Evolutionary conservation across 208 protist genomes (phyloP).

Genomic region (Herpetomonas tarakana): DNA sequence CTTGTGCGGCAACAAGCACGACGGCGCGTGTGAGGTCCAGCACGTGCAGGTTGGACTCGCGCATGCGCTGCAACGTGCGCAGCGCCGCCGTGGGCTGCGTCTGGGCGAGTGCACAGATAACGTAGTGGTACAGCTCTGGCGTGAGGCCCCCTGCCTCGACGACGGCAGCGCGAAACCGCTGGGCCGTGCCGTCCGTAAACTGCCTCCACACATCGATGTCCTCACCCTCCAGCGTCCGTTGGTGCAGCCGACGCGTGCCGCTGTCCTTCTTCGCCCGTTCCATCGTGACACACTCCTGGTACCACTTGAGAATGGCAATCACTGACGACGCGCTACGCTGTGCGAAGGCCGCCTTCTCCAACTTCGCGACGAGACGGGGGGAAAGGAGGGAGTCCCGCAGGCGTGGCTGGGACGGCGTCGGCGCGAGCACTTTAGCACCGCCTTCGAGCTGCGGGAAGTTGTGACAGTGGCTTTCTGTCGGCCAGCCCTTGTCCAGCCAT

Average conservation of each 20-base stretch:
- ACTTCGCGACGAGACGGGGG: conserved; percentile 30
- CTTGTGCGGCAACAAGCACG: conserved; percentile 48
- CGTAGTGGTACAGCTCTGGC: conserved; percentile 88
- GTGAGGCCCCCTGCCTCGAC: conserved; percentile 59
- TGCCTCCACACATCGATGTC: conserved; percentile 59
- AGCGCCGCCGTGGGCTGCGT: conserved; percentile 67
- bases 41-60: conserved; percentile 45
- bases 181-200: conserved; percentile 44
- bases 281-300: conserved; percentile 36
- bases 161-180: conserved; percentile 47
- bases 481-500: conserved; percentile 27
- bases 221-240: conserved; percentile 1
- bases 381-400: conserved; percentile 80
- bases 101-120: conserved; percentile 56
- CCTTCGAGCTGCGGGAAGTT: conserved; percentile 72
- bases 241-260: conserved; percentile 7
- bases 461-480: conserved; percentile 43
- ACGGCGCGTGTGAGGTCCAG: conserved; percentile 77
- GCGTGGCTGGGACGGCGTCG: conserved; percentile 11
- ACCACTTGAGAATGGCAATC: conserved; percentile 49
- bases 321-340: conserved; percentile 34
- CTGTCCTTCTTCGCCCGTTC: conserved; percentile 31
- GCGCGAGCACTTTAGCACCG: background rate
- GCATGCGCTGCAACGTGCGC: conserved; percentile 69
- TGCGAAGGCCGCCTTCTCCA: conserved; percentile 45